Evolutionary conservation across 345 rosid species (phyloP).

Genomic region (Populus ilicifolia): DNA sequence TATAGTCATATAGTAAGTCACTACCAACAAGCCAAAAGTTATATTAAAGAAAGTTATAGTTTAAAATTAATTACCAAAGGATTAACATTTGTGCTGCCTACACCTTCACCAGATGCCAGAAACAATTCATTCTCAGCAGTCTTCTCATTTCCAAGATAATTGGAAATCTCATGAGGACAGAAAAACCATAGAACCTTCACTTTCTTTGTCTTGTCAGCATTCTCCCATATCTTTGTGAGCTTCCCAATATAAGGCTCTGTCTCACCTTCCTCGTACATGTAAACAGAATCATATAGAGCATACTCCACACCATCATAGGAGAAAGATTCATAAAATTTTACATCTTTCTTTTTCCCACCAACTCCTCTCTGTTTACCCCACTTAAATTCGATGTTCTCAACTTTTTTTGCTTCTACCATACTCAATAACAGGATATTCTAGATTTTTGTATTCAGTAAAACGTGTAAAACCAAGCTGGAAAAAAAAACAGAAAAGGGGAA

Average conservation of each 20-base stretch:
- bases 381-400: conserved; percentile 47
- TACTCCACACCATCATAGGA: conserved; percentile 60
- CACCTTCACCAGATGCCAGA: conserved; percentile 82
- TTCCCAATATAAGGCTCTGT: conserved; percentile 68
- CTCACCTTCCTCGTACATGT: conserved; percentile 36
- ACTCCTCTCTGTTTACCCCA: conserved; percentile 67
- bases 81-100: conserved; percentile 63
- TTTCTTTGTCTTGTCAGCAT: conserved; percentile 38
- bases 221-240: conserved; percentile 72
- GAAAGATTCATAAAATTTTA: conserved; percentile 72
- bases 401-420: conserved; percentile 48
- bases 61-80: conserved; percentile 55
- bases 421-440: conserved; percentile 8
- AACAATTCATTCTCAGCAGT: conserved; percentile 57
- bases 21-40: neutral
- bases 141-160: conserved; percentile 38
- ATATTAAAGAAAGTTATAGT: neutral
- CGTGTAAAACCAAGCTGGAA: neutral
- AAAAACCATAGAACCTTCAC: conserved; percentile 81
- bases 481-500: neutral
- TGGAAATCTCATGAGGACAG: conserved; percentile 56
- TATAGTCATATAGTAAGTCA: neutral
- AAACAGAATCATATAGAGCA: conserved; percentile 64
- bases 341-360: conserved; percentile 60
- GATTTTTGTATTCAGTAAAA: neutral